Evolutionary conservation across 2,329 filamentous ascomycete species (phyloP), one percentile per base, ranked within the genome.

Genomic region (Neofusicoccum ribis): DNA sequence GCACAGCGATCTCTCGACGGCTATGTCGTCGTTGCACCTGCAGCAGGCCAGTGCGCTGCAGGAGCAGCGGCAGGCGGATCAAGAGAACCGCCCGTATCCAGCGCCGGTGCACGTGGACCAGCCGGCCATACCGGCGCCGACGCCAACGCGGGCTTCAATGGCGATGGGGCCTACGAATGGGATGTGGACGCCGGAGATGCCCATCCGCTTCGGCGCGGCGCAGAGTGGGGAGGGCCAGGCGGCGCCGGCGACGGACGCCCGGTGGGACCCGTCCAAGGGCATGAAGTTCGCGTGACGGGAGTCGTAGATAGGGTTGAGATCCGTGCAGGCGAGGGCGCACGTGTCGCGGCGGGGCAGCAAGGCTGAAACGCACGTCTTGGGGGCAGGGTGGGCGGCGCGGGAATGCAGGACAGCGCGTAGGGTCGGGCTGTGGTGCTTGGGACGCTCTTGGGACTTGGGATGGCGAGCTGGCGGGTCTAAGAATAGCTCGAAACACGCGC

Each of bases 111-210:
- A 62, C 46, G 59, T 36, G 59, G 59, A 41, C 44, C 59, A 62
- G 37, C 46, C 52, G 44, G 63, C 51, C 36, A 64, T 58, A 41
- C 63, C 56, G 5, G 63, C 63, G n/a, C 63, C 63, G 15, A 78
- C 73, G 4, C 78, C 79, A 9, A 79, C 77, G n/a, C 71, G 77
- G 64, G 77, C 77, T 41, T 76, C 72, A 49, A 69, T 72, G 23
- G 52, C 14, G 37, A 49, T 49, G 51, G 54, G 47, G 43, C 47
- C 69, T 3, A 71, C 81, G 67, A 77, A 84, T 70, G 79, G 85
- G 6, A 88, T 91, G 75, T 97, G 93, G 93, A 89, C 87, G 64
- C 91, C 92, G 0, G 88, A 89, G 2, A 89, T 91, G 83, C 91
- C 90, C 0, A 95, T 96, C 71, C 89, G 88, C 65, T 96, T 97